Conservation (phyloP, 805 yeast species). For the Candida ficus region DNA sequence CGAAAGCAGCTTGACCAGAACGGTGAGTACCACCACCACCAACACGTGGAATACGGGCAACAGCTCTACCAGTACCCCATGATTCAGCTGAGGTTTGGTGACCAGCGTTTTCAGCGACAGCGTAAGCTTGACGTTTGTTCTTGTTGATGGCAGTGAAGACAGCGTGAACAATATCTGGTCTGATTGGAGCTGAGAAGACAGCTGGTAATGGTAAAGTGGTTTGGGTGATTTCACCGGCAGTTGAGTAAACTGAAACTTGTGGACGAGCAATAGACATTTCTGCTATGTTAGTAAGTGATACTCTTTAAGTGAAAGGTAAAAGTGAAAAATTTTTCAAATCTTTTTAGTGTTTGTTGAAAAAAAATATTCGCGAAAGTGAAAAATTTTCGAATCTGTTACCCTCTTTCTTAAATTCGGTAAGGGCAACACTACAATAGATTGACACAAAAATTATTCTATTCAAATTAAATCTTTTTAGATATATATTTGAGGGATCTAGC, state of each 20-base stretch:
- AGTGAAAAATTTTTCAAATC: conserved; percentile 9
- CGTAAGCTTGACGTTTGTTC: conserved; percentile 99
- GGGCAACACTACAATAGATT: too few species aligned
- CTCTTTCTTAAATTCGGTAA: too few species aligned
- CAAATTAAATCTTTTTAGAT: conserved; percentile 9
- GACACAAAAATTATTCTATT: too few species aligned
- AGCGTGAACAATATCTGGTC: conserved; percentile 98
- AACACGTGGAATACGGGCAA: conserved; percentile 99
- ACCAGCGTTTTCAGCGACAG: conserved; percentile 99
- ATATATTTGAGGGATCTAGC: conserved; percentile 11
- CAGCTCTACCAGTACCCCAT: conserved; percentile 99
- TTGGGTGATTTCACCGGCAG: conserved; percentile 82
- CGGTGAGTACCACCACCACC: conserved; percentile 99
- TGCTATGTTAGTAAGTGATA: conserved; percentile 16
- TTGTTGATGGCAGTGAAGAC: conserved; percentile 98
- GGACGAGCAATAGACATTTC: conserved; percentile 73
- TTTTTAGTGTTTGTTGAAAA: background rate
- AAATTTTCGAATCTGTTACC: background rate
- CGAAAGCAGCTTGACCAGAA: conserved; percentile 99
- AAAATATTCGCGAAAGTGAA: background rate
- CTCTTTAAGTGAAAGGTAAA: background rate
- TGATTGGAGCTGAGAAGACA: conserved; percentile 99
- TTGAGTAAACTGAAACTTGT: conserved; percentile 91
- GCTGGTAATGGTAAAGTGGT: conserved; percentile 92
- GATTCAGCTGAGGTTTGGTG: conserved; percentile 99